These are phyloP conservation scores for Agrocybe praecox DNA, from an alignment of 768 basidiomycete species.

Conservation along the genomic window DNA sequence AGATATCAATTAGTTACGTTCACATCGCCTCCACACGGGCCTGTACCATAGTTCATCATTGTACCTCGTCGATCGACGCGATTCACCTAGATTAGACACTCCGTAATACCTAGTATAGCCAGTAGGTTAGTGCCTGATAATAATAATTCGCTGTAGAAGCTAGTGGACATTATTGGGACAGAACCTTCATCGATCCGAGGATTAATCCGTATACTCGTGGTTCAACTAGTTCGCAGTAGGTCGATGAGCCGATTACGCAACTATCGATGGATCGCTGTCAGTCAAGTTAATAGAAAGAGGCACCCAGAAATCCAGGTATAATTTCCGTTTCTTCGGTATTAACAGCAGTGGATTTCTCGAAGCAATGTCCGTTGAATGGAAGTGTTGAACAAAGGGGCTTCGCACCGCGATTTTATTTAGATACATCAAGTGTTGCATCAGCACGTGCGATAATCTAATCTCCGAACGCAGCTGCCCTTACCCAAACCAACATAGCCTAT, in stretches of 20 bases:
- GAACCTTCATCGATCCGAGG: neutral
- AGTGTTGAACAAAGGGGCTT: too few species aligned
- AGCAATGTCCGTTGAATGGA: too few species aligned
- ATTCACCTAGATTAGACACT: neutral
- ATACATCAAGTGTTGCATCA: neutral
- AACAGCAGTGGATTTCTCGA: too few species aligned
- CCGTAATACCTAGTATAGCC: neutral
- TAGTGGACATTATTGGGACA: neutral
- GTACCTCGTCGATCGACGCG: neutral
- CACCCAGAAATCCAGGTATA: too few species aligned
- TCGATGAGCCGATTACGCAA: neutral
- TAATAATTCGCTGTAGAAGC: neutral
- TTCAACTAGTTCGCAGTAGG: neutral
- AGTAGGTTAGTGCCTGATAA: neutral
- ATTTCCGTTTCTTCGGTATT: too few species aligned
- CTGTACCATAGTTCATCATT: neutral
- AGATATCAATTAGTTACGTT: constrained; percentile 16
- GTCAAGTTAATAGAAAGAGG: too few species aligned
- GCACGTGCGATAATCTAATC: constrained; percentile 34
- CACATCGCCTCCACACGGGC: neutral
- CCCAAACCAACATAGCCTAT: constrained; percentile 25
- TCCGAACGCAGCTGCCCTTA: constrained; percentile 29
- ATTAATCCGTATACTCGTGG: neutral
- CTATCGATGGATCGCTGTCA: too few species aligned
- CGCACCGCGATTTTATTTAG: too few species aligned